Base-by-base conservation (phyloP, 2,329 filamentous ascomycete species). In the Myriosclerotinia duriaeana region DNA sequence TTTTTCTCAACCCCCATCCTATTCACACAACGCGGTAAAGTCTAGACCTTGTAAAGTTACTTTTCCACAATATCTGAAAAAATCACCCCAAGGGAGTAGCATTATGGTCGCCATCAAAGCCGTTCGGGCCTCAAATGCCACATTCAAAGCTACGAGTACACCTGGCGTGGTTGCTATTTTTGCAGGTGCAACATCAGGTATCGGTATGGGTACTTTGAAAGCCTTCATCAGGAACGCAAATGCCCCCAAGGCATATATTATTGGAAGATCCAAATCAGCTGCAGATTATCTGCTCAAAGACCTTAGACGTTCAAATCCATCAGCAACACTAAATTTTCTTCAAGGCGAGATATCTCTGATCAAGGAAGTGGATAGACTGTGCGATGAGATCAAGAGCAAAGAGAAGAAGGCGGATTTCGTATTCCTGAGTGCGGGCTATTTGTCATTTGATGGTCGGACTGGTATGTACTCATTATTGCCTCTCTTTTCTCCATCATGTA, bases 151-250 rank as follows among this genome's bases (percentile, higher is more conserved):
- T 55, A 68, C 63, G 64, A 75, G 48, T 69, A 71, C 34, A 4
- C 62, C 75, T 2, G 76, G 77, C 15, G 75, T 83, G 7, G 79
- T 83, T 11, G 81, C 79, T 54, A 79, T 84, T 36, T 85, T 85
- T 65, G 79, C 84, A 5, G 83, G 84, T 44, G 84, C 80, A 38
- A 87, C 84, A 5, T 79, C 79, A 48, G 84, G 84, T n/a, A 84
- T 87, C 53, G 84, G 84, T 9, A 77, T 82, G 67, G 74, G 78
- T 15, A 79, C 82, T 0, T 74, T 85, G 20, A 81, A 80, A 62
- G 74, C 78, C 30, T 81, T 85, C 52, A 78, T 79, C 14, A 77
- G 79, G 52, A 71, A 79, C 22, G 74, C 80, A 2, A 66, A 69
- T 2, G 72, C 71, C 0, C 83, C 84, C 0, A 80, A 76, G 22